Evolutionary conservation across 805 yeast species (phyloP).

Genomic region (Pichia ethanolica): DNA sequence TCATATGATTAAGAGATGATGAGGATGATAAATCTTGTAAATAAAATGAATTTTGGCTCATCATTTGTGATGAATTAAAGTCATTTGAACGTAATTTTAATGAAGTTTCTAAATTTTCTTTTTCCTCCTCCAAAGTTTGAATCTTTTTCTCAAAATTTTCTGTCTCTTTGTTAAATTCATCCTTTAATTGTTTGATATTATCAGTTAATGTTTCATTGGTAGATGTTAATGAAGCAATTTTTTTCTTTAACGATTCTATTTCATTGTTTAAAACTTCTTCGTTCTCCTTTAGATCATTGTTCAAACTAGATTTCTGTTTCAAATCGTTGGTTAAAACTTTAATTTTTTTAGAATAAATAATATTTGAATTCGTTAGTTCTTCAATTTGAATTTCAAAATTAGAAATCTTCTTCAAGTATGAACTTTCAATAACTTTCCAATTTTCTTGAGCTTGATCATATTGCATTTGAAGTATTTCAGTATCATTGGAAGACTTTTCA

Average conservation of each 20-base stretch:
- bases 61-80: constrained; percentile 1
- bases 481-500: neutral
- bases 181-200: constrained; percentile 6
- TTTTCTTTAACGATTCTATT: constrained; percentile 15
- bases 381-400: constrained; percentile 39
- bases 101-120: constrained; percentile 13
- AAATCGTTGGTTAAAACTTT: constrained; percentile 31
- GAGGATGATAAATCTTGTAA: constrained; percentile 26
- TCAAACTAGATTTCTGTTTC: constrained; percentile 25
- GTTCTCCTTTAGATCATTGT: constrained; percentile 20
- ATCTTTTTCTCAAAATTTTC: constrained; percentile 18
- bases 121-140: constrained; percentile 24
- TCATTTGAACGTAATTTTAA: constrained; percentile 11
- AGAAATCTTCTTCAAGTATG: constrained; percentile 43
- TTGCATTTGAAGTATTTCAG: constrained; percentile 56
- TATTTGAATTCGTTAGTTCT: constrained; percentile 26
- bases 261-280: constrained; percentile 20
- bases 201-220: constrained; percentile 22
- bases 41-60: constrained; percentile 17
- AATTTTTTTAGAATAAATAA: constrained; percentile 22
- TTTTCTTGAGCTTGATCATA: constrained; percentile 70
- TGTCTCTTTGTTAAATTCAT: constrained; percentile 27
- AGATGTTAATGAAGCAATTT: constrained; percentile 13
- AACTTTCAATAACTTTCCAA: constrained; percentile 75
- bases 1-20: constrained; percentile 15